These are phyloP conservation scores for Pleurostoma richardsiae DNA, from an alignment of 2,329 filamentous ascomycete genomes.

Conservation along the genomic window DNA sequence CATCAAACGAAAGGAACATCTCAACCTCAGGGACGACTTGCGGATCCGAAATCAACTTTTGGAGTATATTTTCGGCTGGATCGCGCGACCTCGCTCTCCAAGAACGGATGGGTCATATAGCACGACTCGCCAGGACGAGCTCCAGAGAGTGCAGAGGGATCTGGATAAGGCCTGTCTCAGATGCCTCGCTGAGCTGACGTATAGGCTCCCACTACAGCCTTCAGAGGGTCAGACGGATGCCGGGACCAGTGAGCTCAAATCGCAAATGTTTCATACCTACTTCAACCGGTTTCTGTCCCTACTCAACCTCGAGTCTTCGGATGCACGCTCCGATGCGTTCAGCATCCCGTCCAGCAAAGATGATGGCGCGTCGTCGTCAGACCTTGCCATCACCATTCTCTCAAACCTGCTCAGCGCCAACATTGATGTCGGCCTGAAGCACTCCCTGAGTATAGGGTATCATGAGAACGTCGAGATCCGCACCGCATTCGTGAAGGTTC, in stretches of 20 bases:
- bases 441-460: conserved; percentile 65
- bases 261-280: conserved; percentile 67
- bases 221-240: conserved; percentile 61
- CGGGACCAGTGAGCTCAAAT: conserved; percentile 63
- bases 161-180: conserved; percentile 62
- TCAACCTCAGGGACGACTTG: conserved; percentile 65
- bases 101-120: conserved; percentile 32
- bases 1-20: conserved; percentile 60
- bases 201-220: conserved; percentile 61
- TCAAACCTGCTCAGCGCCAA: conserved; percentile 67
- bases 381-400: conserved; percentile 61
- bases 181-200: conserved; percentile 61
- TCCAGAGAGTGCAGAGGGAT: conserved; percentile 54
- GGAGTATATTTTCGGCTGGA: conserved; percentile 65
- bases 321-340: conserved; percentile 36
- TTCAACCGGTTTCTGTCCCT: conserved; percentile 66
- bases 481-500: conserved; percentile 64
- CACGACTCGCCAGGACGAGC: conserved; percentile 50
- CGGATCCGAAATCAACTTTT: conserved; percentile 64
- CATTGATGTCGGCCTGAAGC: conserved; percentile 66
- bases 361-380: conserved; percentile 50
- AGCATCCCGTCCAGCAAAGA: conserved; percentile 38
- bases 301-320: conserved; percentile 51
- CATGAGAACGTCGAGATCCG: conserved; percentile 66
- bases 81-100: conserved; percentile 54